phyloP scores from a whole-genome alignment of 2,329 filamentous ascomycete genomes.

The Alternaria viburni region DNA sequence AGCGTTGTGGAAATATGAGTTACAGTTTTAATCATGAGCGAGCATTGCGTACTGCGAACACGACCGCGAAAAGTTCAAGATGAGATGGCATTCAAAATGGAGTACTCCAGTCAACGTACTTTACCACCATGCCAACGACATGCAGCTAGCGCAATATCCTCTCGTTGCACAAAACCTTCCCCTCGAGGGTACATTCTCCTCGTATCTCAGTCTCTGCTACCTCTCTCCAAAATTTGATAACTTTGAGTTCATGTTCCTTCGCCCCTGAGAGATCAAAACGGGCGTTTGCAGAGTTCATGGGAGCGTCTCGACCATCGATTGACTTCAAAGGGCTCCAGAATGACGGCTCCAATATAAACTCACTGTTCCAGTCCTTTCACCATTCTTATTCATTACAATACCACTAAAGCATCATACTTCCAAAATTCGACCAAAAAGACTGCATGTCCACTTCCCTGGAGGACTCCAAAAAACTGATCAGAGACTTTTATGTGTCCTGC shows the following conservation, averaged over 20 bases:
- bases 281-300: background rate
- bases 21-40: background rate
- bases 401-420: background rate
- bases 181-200: accelerated
- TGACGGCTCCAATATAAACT: background rate
- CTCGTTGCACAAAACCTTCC: background rate
- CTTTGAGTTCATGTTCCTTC: background rate
- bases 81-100: background rate
- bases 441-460: background rate
- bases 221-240: background rate
- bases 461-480: background rate
- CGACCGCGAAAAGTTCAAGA: background rate
- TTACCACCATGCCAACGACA: background rate
- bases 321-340: background rate
- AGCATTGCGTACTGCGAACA: background rate
- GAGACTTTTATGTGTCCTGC: no score
- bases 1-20: background rate
- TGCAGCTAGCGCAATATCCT: background rate
- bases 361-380: background rate
- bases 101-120: background rate
- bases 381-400: background rate
- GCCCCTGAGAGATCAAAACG: background rate
- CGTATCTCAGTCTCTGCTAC: background rate
- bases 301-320: background rate
- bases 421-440: background rate